phyloP scores from a whole-genome alignment of 768 basidiomycete species.

The Hygrophorus pudorinus region DNA sequence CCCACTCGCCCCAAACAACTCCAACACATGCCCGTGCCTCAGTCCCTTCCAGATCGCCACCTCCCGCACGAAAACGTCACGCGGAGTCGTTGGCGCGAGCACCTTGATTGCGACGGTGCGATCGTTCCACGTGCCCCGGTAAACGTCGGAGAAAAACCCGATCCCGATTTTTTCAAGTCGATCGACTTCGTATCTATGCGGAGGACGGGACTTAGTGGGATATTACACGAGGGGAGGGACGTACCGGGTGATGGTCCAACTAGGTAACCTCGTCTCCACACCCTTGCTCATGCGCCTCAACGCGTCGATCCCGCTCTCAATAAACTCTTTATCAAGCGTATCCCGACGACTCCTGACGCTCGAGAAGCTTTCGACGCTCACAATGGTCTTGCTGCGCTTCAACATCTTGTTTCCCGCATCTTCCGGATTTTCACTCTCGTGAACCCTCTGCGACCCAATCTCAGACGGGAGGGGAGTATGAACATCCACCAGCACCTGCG shows the following conservation, averaged over 20 bases:
- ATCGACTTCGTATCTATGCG: slow-evolving; percentile 61
- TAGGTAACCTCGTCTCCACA: slow-evolving; percentile 37
- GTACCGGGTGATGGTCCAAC: slow-evolving; percentile 69
- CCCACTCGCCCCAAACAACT: slow-evolving; percentile 71
- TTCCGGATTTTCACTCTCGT: not conserved
- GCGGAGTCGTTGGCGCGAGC: slow-evolving; percentile 49
- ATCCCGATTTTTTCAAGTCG: slow-evolving; percentile 57
- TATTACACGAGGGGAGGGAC: slow-evolving; percentile 6
- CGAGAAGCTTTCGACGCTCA: slow-evolving; percentile 8
- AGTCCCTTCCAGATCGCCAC: slow-evolving; percentile 65
- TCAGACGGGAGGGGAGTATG: not conserved
- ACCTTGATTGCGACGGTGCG: slow-evolving; percentile 66
- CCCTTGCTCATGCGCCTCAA: slow-evolving; percentile 49
- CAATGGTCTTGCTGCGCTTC: slow-evolving; percentile 1
- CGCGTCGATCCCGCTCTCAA: slow-evolving; percentile 65
- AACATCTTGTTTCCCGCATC: not conserved
- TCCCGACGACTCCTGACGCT: slow-evolving; percentile 19
- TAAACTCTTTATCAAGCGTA: slow-evolving; percentile 58
- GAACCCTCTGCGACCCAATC: too few species aligned
- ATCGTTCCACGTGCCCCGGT: slow-evolving; percentile 63
- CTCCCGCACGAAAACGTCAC: slow-evolving; percentile 58
- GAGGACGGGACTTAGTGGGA: not conserved
- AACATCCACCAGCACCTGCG: slow-evolving; percentile 4
- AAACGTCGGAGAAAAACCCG: slow-evolving; percentile 73
- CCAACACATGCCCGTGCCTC: slow-evolving; percentile 59